Conservation (phyloP, 495 filamentous ascomycete species). For the Penicillium fimorum region DNA sequence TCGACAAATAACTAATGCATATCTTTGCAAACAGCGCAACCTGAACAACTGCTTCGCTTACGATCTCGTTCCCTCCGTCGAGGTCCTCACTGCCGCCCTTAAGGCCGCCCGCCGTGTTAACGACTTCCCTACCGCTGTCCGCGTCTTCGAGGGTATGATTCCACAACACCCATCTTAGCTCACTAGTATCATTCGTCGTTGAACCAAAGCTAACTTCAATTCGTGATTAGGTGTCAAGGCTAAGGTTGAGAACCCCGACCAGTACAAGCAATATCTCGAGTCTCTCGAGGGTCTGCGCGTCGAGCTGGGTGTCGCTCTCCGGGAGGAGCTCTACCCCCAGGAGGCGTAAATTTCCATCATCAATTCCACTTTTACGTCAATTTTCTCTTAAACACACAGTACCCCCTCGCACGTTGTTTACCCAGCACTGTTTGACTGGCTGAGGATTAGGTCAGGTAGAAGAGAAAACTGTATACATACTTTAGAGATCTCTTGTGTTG, state of each 20-base stretch:
- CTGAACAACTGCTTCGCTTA: conserved; percentile 99
- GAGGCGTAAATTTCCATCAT: conserved; percentile 47
- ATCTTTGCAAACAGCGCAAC: conserved; percentile 67
- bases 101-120: conserved; percentile 92
- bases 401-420: conserved; percentile 18
- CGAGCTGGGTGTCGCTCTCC: conserved; percentile 87
- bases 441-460: conserved; percentile 31
- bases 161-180: not conserved
- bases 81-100: conserved; percentile 88
- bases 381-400: conserved; percentile 26
- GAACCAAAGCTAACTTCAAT: conserved; percentile 15
- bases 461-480: conserved; percentile 52
- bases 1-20: conserved; percentile 9
- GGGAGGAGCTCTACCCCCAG: conserved; percentile 93
- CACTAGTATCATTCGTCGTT: not conserved
- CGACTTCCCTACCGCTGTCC: conserved; percentile 96
- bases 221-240: conserved; percentile 80
- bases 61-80: conserved; percentile 94
- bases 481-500: conserved; percentile 41
- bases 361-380: conserved; percentile 26
- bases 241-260: conserved; percentile 96
- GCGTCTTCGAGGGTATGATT: conserved; percentile 89
- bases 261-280: conserved; percentile 96
- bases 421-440: conserved; percentile 19
- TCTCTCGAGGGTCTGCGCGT: conserved; percentile 89